These are phyloP conservation scores for Suhomyces faveliae DNA, from an alignment of 805 yeast genomes.

Conservation along the genomic window DNA sequence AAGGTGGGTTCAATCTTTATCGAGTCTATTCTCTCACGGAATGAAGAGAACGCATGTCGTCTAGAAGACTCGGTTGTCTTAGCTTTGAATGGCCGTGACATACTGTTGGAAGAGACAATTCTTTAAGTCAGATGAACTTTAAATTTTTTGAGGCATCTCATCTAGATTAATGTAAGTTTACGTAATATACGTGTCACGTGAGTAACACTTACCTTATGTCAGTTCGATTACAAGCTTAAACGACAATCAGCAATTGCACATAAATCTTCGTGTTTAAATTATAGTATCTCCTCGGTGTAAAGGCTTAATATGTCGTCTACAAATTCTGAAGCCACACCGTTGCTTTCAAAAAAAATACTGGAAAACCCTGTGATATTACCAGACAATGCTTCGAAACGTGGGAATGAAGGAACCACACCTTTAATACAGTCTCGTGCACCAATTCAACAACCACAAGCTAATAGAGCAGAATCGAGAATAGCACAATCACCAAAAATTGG, in stretches of 20 bases:
- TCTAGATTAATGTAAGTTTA: slow-evolving; percentile 1
- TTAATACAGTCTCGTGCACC: slow-evolving; percentile 2
- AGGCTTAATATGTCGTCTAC: background rate
- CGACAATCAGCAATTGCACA: background rate
- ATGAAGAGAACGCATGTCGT: slow-evolving; percentile 65
- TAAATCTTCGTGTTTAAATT: background rate
- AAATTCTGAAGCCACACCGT: slow-evolving; percentile 4
- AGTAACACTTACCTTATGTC: background rate
- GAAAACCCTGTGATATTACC: slow-evolving; percentile 13
- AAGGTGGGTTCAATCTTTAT: slow-evolving; percentile 75
- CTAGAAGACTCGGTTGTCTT: slow-evolving; percentile 56
- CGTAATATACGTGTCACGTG: slow-evolving; percentile 3
- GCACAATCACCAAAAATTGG: slow-evolving; percentile 52
- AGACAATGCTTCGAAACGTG: slow-evolving; percentile 1
- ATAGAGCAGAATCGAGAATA: slow-evolving; percentile 25
- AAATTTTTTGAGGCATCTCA: slow-evolving; percentile 13
- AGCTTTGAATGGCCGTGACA: slow-evolving; percentile 11
- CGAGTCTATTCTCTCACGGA: slow-evolving; percentile 79
- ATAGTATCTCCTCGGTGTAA: background rate
- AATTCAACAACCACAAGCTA: slow-evolving; percentile 17
- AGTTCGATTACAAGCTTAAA: background rate
- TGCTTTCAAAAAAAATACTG: slow-evolving; percentile 3
- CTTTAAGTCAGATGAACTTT: background rate
- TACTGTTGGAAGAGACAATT: slow-evolving; percentile 2
- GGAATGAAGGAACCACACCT: background rate